Base-by-base conservation (phyloP, 176 grass and related monocot species). In the Bolboschoenus planiculmis region DNA sequence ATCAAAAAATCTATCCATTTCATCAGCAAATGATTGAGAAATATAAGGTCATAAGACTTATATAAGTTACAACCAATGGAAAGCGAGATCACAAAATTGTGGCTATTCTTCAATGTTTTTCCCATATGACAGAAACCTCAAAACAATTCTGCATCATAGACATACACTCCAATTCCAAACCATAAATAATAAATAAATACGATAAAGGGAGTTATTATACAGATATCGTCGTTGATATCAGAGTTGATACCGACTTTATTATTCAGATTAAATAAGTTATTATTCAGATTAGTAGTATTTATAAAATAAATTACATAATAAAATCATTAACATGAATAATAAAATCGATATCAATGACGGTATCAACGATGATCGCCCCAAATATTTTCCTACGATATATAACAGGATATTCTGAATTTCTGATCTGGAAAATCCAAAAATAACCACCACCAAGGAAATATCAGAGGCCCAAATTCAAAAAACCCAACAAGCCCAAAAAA, bases 11-110 rank as follows among this genome's bases (percentile, higher is more conserved):
- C 6, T 67, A 71, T 24, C 1, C 20, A 71, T 13, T 39, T 20
- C 7, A 2, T 71, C 18, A 71, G 36, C 18, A 43, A 71, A 71
- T 71, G 36, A 71, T 65, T 71, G n/a, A 83, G 80, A 71, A 71
- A 71, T n/a, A 24, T 40, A 71, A 20, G 37, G 37, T 23, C 66
- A 5, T 23, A 68, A 5, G 10, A 43, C n/a, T 71, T 3, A 21
- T 71, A n/a, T n/a, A n/a, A n/a, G n/a, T n/a, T n/a, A n/a, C n/a
- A 71, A 40, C 66, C 63, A 37, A 43, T n/a, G 37, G 66, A 71
- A 71, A 71, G 66, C 66, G 66, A 71, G 66, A 71, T 71, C 66
- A 43, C 35, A 71, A 72, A 74, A 48, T 48, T 10, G 42, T 74
- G 70, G 70, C 70, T 47, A 48, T 26, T 47, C 35, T 40, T 20